Percentiles rank a stretch among this genome's conserved stretches.
These are phyloP conservation scores for Aspergillus wentii DNA, from an alignment of 495 filamentous ascomycete species.

Conservation along the genomic window DNA sequence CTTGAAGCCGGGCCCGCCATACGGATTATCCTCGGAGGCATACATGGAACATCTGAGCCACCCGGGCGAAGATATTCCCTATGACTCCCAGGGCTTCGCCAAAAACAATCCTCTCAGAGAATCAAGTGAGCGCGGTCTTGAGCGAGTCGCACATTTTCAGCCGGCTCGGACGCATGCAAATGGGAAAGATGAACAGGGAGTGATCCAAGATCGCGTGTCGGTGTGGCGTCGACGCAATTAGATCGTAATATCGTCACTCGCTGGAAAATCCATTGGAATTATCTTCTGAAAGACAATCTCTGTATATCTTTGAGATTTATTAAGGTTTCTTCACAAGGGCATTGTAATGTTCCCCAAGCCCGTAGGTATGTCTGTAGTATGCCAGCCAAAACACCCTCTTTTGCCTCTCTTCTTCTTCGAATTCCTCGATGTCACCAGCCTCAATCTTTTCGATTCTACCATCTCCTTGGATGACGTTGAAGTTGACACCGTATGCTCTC, in stretches of 20 bases:
- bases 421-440: conserved; percentile 37
- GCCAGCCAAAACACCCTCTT: conserved; percentile 72
- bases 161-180: background rate
- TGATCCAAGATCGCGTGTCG: background rate
- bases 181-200: background rate
- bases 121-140: conserved; percentile 20
- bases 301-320: background rate
- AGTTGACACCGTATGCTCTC: conserved; percentile 73
- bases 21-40: conserved; percentile 52
- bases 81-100: conserved; percentile 51
- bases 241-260: too few relatives aligned
- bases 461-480: conserved; percentile 79
- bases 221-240: conserved; percentile 4
- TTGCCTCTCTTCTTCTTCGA: conserved; percentile 39
- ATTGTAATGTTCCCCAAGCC: conserved; percentile 96
- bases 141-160: background rate
- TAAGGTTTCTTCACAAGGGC: conserved; percentile 50
- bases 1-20: conserved; percentile 64
- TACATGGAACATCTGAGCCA: conserved; percentile 61
- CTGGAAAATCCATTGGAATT: conserved; percentile 1
- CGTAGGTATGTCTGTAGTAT: conserved; percentile 90
- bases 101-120: conserved; percentile 36
- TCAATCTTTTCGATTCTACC: conserved; percentile 73
- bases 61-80: conserved; percentile 50
- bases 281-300: background rate